Conservation (phyloP, 257 asterid genomes). For the Solanum clarkiae region DNA sequence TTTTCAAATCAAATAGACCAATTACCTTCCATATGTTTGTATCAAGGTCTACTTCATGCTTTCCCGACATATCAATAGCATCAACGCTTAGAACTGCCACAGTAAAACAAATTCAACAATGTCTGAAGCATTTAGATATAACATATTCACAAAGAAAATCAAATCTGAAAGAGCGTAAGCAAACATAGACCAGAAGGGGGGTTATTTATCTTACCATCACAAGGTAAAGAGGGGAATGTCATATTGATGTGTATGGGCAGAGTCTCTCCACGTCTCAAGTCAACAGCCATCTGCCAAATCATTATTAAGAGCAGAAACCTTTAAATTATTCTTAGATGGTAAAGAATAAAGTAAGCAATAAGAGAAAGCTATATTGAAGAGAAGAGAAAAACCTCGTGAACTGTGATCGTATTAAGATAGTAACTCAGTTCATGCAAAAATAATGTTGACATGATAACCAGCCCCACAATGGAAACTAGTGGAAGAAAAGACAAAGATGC, state of each 20-base stretch:
- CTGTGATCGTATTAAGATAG: conserved; percentile 70
- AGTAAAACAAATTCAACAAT: neutral
- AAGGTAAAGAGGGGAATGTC: conserved; percentile 94
- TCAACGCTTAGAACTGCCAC: conserved; percentile 84
- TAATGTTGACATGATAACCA: conserved; percentile 78
- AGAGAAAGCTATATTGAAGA: neutral
- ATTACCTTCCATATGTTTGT: conserved; percentile 97
- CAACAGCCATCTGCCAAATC: conserved; percentile 82
- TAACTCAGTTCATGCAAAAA: conserved; percentile 84
- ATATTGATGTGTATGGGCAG: conserved; percentile 95
- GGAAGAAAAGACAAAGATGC: neutral
- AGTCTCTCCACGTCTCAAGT: conserved; percentile 86
- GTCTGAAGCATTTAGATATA: neutral
- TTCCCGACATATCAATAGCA: conserved; percentile 97
- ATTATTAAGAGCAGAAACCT: neutral
- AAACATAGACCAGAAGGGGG: neutral
- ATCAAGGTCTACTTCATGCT: conserved; percentile 99
- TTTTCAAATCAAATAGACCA: neutral
- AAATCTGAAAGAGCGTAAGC: neutral
- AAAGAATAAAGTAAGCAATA: neutral
- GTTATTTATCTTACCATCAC: conserved; percentile 62
- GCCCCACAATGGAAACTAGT: conserved; percentile 78
- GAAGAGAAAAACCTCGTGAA: conserved; percentile 64
- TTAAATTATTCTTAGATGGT: neutral
- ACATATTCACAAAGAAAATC: neutral